Base-by-base conservation (phyloP, 192 early-diverging fungal species). In the Geranomyces variabilis region DNA sequence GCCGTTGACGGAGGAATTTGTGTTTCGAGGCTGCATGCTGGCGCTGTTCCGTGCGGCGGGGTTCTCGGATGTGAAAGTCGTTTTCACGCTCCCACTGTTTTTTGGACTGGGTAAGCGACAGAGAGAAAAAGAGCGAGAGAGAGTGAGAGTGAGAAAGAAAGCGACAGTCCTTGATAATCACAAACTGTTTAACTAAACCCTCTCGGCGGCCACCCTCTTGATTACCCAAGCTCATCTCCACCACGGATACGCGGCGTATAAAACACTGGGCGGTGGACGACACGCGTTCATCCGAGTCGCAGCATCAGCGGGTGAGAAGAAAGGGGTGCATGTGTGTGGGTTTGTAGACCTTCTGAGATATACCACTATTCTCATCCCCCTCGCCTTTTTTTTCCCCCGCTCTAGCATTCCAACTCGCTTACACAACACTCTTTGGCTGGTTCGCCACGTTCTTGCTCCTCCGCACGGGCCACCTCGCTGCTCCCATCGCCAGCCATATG, bases 351-450 rank as follows among this genome's bases (percentile, higher is more conserved):
- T 1, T 14, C 0, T 21, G n/a, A 29, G 19, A 15, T 59, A 26
- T 22, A n/a, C 61, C 19, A 31, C 6, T 2, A 17, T 15, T 8
- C 17, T 70, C 69, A 13, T 47, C 0, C 15, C 33, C 0, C 19
- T 47, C 0, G 2, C 30, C 12, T 21, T 30, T 24, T n/a, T n/a
- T n/a, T n/a, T n/a, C n/a, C n/a, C n/a, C n/a, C n/a, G n/a, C n/a
- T n/a, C n/a, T 56, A 81, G 84, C 70, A 0, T 89, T 90, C 47
- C 91, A 93, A 62, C 86, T 94, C 49, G 34, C 63, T 0, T 94
- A 92, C 74, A 94, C 91, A 0, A 89, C 84, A 4, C 21, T 93
- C 5, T 94, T 93, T 81, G 93, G 93, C 21, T 92, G 90, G 89
- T 91, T 87, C 81, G 87, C 86, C 12, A 85, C 86, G 15, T 92